A percentile compares a stretch with the other conserved stretches of the same genome.
These are phyloP conservation scores for Dentiscutata heterogama DNA, from an alignment of 371 early-diverging fungal genomes.

Conservation along the genomic window DNA sequence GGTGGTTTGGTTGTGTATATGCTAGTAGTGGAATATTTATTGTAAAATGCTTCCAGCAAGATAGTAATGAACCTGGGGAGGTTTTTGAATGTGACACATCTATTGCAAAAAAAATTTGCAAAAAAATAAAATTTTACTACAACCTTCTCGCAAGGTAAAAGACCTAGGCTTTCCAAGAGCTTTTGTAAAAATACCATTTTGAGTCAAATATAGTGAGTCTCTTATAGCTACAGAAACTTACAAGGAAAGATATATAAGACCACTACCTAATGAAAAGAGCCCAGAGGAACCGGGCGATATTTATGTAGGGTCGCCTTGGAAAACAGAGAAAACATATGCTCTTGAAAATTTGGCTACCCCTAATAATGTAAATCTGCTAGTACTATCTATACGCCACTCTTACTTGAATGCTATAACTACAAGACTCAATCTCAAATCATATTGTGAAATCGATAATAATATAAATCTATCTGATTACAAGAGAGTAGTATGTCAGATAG, in stretches of 20 bases:
- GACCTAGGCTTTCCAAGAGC: conserved; percentile 7
- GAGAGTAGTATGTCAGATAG: conserved; percentile 31
- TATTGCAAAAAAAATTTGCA: conserved; percentile 38
- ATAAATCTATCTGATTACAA: conserved; percentile 31
- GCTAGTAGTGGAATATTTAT: conserved; percentile 8
- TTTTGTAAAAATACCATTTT: conserved; percentile 40
- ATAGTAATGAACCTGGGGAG: conserved; percentile 24
- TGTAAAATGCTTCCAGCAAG: conserved; percentile 38
- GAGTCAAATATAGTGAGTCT: conserved; percentile 11
- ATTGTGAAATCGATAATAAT: conserved; percentile 29
- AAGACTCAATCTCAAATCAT: conserved; percentile 43
- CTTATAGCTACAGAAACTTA: conserved; percentile 42
- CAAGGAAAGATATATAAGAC: conserved; percentile 37
- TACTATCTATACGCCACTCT: conserved; percentile 18
- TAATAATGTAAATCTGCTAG: conserved; percentile 21
- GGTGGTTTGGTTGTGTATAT: conserved; percentile 34
- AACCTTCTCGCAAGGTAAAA: not conserved
- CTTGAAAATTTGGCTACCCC: conserved; percentile 28
- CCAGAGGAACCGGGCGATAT: too few species aligned
- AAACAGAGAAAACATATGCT: conserved; percentile 33
- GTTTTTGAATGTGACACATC: conserved; percentile 39
- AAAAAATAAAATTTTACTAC: conserved; percentile 39
- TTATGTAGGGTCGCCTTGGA: conserved; percentile 39
- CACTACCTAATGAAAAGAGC: conserved; percentile 22
- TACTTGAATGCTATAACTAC: conserved; percentile 39